Percentiles rank a stretch among this genome's conserved stretches.
Conservation (phyloP, 257 asterid species). For the Solanum ossicruentum region DNA sequence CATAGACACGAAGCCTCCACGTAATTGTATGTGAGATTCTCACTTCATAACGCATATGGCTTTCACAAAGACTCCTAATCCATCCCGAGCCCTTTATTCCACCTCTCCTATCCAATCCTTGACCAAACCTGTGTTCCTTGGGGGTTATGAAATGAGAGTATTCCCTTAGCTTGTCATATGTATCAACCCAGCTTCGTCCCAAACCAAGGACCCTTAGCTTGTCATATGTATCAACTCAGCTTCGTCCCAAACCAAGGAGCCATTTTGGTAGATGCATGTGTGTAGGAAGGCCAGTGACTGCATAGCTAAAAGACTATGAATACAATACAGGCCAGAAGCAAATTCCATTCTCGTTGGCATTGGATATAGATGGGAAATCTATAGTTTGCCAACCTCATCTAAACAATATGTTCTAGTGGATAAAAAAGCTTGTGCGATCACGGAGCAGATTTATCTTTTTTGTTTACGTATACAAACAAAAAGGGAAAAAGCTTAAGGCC, state of each 20-base stretch:
- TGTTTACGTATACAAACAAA: background rate
- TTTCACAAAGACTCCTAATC: slow-evolving; percentile 1
- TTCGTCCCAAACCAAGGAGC: slow-evolving; percentile 2
- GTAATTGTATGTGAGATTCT: background rate
- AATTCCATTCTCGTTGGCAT: slow-evolving; percentile 6
- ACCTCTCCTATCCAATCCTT: background rate
- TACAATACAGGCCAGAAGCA: slow-evolving; percentile 8
- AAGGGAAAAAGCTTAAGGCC: background rate
- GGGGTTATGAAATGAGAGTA: background rate
- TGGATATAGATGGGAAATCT: background rate
- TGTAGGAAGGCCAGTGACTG: background rate
- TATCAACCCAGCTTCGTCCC: slow-evolving; percentile 7
- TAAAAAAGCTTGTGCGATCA: background rate
- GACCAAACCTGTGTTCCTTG: background rate
- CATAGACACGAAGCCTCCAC: background rate
- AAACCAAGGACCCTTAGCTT: slow-evolving; percentile 1
- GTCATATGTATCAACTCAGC: slow-evolving; percentile 1
- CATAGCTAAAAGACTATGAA: slow-evolving; percentile 10
- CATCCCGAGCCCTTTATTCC: background rate
- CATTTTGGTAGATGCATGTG: background rate
- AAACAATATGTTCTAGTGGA: background rate
- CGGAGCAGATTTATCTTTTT: background rate
- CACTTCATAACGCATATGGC: background rate
- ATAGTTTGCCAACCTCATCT: background rate
- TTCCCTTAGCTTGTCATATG: background rate